Conservation (phyloP, 495 filamentous ascomycete species). For the Tuber magnatum region DNA sequence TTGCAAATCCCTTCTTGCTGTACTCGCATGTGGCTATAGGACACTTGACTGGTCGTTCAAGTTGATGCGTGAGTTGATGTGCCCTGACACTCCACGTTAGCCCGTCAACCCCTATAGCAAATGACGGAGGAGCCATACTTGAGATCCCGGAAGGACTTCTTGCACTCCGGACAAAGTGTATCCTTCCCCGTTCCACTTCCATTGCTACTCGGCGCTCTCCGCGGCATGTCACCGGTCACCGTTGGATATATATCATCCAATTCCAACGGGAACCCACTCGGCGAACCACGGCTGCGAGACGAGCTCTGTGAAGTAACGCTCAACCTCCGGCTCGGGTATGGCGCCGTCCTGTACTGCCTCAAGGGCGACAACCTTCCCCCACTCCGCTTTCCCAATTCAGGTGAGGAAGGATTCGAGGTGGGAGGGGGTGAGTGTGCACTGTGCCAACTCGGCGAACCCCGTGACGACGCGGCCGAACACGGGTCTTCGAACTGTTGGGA, state of each 20-base stretch:
- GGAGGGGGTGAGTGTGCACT: constrained; percentile 33
- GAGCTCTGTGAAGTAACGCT: constrained; percentile 35
- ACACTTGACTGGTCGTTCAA: constrained; percentile 91
- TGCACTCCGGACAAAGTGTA: constrained; percentile 39
- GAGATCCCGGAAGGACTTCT: constrained; percentile 39
- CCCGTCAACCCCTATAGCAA: constrained; percentile 36
- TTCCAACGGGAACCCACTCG: constrained; percentile 16
- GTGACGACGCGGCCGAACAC: constrained; percentile 29
- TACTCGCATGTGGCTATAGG: constrained; percentile 92
- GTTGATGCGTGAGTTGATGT: constrained; percentile 93
- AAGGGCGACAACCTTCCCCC: constrained; percentile 7
- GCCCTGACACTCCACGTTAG: constrained; percentile 51
- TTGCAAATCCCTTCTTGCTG: constrained; percentile 87
- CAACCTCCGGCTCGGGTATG: constrained; percentile 32
- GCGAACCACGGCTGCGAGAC: constrained; percentile 30
- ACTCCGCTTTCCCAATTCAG: constrained; percentile 25
- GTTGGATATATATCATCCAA: constrained; percentile 21
- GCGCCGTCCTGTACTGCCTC: constrained; percentile 19
- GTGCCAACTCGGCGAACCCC: constrained; percentile 35
- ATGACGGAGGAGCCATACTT: background rate
- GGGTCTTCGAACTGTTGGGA: constrained; percentile 25
- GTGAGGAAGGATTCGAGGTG: constrained; percentile 37
- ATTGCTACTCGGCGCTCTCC: constrained; percentile 26
- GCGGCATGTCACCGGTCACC: constrained; percentile 11
- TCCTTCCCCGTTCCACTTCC: constrained; percentile 35